A percentile compares a stretch with the other conserved stretches of the same genome.
Conservation (phyloP, 2,329 filamentous ascomycete species). For the Trichoderma sp. region DNA sequence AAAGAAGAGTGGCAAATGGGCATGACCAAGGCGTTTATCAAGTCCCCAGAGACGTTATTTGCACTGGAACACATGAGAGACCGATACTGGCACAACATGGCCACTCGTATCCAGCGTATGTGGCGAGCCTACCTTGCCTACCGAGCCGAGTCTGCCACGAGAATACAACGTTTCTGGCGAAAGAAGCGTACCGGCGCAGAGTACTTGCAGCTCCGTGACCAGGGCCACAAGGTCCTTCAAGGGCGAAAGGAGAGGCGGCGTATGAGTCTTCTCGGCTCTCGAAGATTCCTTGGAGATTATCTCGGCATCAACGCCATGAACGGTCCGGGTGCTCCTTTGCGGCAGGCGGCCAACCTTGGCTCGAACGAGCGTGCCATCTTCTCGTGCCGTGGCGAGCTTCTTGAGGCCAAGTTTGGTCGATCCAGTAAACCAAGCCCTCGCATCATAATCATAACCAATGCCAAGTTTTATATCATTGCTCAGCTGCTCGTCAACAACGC, state of each 20-base stretch:
- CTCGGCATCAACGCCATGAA: conserved; percentile 78
- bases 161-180: conserved; percentile 94
- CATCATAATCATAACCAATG: conserved; percentile 78
- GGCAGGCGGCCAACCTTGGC: conserved; percentile 67
- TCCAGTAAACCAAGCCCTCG: conserved; percentile 91
- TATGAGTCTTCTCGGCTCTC: conserved; percentile 86
- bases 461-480: conserved; percentile 83
- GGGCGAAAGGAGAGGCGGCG: conserved; percentile 87
- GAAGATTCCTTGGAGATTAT: conserved; percentile 93
- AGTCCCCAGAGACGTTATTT: conserved; percentile 94
- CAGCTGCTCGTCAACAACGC: conserved; percentile 81
- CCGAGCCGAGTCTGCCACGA: conserved; percentile 83
- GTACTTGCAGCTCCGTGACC: conserved; percentile 81
- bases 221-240: conserved; percentile 77
- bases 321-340: conserved; percentile 78
- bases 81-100: conserved; percentile 99
- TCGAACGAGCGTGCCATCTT: conserved; percentile 76
- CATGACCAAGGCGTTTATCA: conserved; percentile 96
- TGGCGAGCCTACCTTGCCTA: conserved; percentile 97
- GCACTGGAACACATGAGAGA: conserved; percentile 97
- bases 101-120: conserved; percentile 91
- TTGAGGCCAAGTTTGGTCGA: conserved; percentile 93
- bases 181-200: conserved; percentile 89
- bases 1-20: conserved; percentile 96
- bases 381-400: conserved; percentile 83